phyloP scores from a whole-genome alignment of 2,329 filamentous ascomycete genomes.

The Hypocrella siamensis region DNA sequence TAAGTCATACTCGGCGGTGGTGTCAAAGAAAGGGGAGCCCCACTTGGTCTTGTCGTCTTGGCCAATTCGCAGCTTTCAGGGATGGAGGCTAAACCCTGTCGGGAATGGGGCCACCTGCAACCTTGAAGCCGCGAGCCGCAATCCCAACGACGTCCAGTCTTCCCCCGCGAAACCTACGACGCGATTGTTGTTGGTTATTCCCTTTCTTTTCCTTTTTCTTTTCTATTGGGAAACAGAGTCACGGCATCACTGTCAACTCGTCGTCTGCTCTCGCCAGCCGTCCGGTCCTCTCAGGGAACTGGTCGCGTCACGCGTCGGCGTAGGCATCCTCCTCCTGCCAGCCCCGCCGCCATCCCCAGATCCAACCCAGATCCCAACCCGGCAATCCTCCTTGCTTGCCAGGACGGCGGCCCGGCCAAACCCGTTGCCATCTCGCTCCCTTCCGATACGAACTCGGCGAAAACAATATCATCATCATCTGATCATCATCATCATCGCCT shows the following conservation, averaged over 20 bases:
- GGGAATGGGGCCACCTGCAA: conserved; percentile 3
- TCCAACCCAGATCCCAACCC: no score
- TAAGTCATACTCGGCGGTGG: no score
- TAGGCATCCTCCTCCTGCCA: neutral
- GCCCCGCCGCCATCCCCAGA: neutral
- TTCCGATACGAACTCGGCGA: no score
- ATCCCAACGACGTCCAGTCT: conserved; percentile 3
- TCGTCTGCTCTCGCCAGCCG: neutral
- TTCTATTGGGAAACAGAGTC: neutral
- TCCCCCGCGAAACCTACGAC: conserved; percentile 1
- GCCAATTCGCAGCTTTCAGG: no score
- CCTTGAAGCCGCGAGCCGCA: conserved; percentile 2
- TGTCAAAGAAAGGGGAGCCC: no score
- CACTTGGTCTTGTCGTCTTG: no score
- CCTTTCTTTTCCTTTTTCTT: neutral
- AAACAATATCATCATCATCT: no score
- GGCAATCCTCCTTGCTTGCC: no score
- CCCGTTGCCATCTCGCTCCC: no score
- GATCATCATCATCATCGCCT: neutral
- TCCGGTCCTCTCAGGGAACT: neutral
- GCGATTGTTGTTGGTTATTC: neutral
- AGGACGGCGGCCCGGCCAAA: no score
- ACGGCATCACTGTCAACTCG: neutral
- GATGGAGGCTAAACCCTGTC: conserved; percentile 6
- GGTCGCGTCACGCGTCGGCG: neutral